Base-by-base conservation (phyloP, 1,139 yeast species). In the Suhomyces bokatorum region DNA sequence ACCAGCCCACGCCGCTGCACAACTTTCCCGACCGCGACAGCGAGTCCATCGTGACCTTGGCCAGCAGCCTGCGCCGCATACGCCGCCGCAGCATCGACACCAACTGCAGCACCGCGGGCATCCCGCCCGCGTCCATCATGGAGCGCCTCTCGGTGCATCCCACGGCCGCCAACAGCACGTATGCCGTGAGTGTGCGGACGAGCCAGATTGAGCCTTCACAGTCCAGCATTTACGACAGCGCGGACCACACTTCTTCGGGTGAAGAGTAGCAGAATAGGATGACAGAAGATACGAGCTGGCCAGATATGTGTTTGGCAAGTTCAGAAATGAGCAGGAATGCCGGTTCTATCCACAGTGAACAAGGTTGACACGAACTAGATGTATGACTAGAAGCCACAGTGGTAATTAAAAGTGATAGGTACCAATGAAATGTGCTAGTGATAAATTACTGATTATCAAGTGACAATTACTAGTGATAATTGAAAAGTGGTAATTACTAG, bases 101-200 rank as follows among this genome's bases (percentile, higher is more conserved):
- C 11, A 80, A 78, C 52, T 76, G 84, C 37, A 78, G 83, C 49
- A 77, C 83, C 2, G 68, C 80, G 10, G 85, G 85, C 0, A 81
- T 81, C n/a, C 79, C 85, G 1, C 85, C 86, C 0, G 83, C 85
- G 2, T 78, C 83, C 48, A 80, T 81, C 10, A 64, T 80, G 68
- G 85, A 80, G 49, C 64, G 84, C 46, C 64, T 75, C 33, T 60
- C 67, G 17, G 67, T 67, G 15, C 64, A 64, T 28, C 70, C 70
- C 6, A 63, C 59, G 3, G 60, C 70, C 15, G 69, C 63, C 16
- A 60, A 55, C 43, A 59, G 68, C 44, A 46, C 57, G 3, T 64
- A 64, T 43, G 67, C 71, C 7, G 57, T 55, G 15, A 65, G 70
- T 43, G 56, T 62, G 31, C 48, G 69, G 40, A 57, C 60, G 6